Evolutionary conservation across 768 basidiomycete species (phyloP).

Genomic region (Tricholoma sp.): DNA sequence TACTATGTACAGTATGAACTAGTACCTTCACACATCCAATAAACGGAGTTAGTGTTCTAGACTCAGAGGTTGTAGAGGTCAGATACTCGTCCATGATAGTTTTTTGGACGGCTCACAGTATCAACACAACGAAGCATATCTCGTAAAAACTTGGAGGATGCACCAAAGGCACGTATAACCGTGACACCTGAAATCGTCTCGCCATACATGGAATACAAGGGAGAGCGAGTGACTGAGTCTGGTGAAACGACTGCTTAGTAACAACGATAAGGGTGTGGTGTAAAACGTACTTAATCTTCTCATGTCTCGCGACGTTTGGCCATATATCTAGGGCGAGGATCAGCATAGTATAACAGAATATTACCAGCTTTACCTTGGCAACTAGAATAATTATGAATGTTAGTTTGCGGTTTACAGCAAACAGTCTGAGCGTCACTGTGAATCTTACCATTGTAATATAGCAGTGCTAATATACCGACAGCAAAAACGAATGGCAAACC

Average conservation of each 20-base stretch:
- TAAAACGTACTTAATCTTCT: constrained; percentile 56
- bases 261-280: not conserved
- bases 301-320: constrained; percentile 87
- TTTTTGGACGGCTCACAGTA: constrained; percentile 44
- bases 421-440: not conserved
- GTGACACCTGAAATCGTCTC: constrained; percentile 40
- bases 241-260: not conserved
- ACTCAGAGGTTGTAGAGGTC: not conserved
- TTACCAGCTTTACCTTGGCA: constrained; percentile 27
- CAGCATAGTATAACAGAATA: not conserved
- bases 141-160: constrained; percentile 78
- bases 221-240: constrained; percentile 34
- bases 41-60: constrained; percentile 65
- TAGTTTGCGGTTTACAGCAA: not conserved
- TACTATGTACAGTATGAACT: constrained; percentile 9
- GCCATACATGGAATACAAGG: constrained; percentile 39
- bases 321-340: constrained; percentile 30
- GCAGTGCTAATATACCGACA: constrained; percentile 43
- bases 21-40: constrained; percentile 92
- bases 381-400: constrained; percentile 14
- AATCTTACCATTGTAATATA: constrained; percentile 69
- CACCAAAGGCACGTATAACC: constrained; percentile 78
- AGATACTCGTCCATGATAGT: not conserved
- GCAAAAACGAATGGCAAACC: constrained; percentile 71
- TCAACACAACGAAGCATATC: constrained; percentile 83